Evolutionary conservation across 2,329 filamentous ascomycete genomes (phyloP), one percentile per base, ranked within the genome.

Genomic region (Paradendryphiella salina): DNA sequence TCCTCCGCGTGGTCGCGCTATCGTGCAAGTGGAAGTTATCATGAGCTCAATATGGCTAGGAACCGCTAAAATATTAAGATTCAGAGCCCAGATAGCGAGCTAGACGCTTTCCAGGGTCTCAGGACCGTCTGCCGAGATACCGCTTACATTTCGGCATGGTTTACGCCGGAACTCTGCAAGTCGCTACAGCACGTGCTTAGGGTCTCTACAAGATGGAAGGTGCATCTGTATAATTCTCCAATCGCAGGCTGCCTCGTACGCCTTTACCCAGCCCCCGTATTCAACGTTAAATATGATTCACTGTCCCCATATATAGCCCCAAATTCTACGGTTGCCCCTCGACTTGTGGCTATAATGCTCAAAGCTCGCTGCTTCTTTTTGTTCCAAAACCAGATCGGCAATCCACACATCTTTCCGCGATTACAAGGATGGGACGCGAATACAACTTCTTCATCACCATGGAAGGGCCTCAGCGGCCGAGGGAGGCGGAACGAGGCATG

Each of bases 361-460:
- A 10, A 20, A 21, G 14, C 28, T 10, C 18, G 40, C 28, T 21
- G 4, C 23, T 11, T 11, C 7, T 10, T 11, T 20, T 14, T 20
- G 28, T 3, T 20, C n/a, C 33, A 13, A 0, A 14, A 9, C 11
- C 18, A 46, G 7, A 41, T 4, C 11, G 11, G 10, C 17, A 11
- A 15, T 5, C n/a, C 11, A 23, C 17, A 23, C 28, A 14, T 9
- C 9, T n/a, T 17, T 8, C 28, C 14, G 15, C 34, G n/a, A 20
- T 20, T 3, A 20, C 17, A 14, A 31, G 23, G n/a, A 41, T 51
- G 46, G 56, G 56, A 9, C 57, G 58, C 34, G 51, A 66, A 41
- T 68, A 66, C 42, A 54, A 67, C 37, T 68, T 67, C 46, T 64
- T 68, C 31, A 59, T 66, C 3, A 67, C 59, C 0, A 68, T 64